Conservation (phyloP, 805 yeast species). For the Ogataea thermomethanolica region DNA sequence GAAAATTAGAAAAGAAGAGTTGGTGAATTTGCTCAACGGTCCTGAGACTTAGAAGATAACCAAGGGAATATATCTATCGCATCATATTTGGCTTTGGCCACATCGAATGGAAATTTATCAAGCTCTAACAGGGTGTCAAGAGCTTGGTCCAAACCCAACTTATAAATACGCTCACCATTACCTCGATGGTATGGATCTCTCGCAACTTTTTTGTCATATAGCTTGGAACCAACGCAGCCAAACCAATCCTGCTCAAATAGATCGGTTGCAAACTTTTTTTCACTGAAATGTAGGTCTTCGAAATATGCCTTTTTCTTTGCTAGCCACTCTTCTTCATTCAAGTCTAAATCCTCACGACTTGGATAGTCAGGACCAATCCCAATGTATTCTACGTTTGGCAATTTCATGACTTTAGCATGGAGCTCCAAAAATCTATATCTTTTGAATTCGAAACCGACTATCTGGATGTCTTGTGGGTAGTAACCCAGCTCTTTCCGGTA, state of each 20-base stretch:
- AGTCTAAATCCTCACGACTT: constrained; percentile 1
- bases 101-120: constrained; percentile 30
- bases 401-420: constrained; percentile 53
- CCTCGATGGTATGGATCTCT: constrained; percentile 52
- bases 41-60: constrained; percentile 23
- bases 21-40: constrained; percentile 52
- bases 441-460: constrained; percentile 78
- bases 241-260: constrained; percentile 54
- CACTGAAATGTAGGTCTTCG: constrained; percentile 44
- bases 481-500: constrained; percentile 43
- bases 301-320: constrained; percentile 38
- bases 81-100: constrained; percentile 23
- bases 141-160: constrained; percentile 13
- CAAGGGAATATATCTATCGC: constrained; percentile 21
- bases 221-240: constrained; percentile 46
- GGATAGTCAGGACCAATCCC: constrained; percentile 58
- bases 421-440: constrained; percentile 50
- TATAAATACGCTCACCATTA: constrained; percentile 6
- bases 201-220: constrained; percentile 41
- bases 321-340: constrained; percentile 13
- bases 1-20: constrained; percentile 56
- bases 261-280: constrained; percentile 50
- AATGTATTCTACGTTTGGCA: constrained; percentile 44
- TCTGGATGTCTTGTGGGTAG: constrained; percentile 51
- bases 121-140: constrained; percentile 23